Percentiles rank a stretch among this genome's conserved stretches.
Evolutionary conservation across 495 filamentous ascomycete species (phyloP).

Genomic region (Penicillium malachiteum): DNA sequence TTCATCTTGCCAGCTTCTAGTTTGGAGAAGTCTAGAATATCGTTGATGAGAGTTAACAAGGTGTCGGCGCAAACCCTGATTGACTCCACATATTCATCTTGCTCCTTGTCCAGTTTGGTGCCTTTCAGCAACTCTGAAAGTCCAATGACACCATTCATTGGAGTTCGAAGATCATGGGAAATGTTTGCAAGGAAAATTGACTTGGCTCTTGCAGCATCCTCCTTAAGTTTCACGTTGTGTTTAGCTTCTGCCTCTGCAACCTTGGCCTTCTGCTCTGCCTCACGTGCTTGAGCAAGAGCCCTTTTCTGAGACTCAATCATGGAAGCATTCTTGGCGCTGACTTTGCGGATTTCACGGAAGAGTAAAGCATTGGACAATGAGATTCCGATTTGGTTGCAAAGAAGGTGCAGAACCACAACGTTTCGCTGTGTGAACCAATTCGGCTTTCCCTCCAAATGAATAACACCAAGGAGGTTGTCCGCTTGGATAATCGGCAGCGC

Average conservation of each 20-base stretch:
- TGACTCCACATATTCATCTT: conserved; percentile 87
- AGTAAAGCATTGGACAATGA: conserved; percentile 84
- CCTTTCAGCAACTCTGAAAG: conserved; percentile 84
- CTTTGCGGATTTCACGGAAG: conserved; percentile 77
- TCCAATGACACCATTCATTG: conserved; percentile 86
- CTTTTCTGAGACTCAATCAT: conserved; percentile 88
- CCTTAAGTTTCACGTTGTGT: conserved; percentile 81
- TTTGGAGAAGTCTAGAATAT: conserved; percentile 90
- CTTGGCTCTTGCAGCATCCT: conserved; percentile 88
- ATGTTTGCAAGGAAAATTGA: conserved; percentile 92
- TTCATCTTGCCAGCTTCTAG: conserved; percentile 96
- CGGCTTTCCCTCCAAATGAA: conserved; percentile 82
- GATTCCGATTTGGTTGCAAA: conserved; percentile 87
- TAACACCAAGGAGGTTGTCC: conserved; percentile 72
- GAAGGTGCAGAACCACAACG: conserved; percentile 76
- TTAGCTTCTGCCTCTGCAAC: conserved; percentile 79
- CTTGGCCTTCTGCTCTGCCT: conserved; percentile 81
- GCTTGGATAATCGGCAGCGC: conserved; percentile 83
- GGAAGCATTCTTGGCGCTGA: conserved; percentile 74
- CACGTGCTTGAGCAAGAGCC: conserved; percentile 73
- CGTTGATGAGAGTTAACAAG: conserved; percentile 90
- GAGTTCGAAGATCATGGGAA: conserved; percentile 82
- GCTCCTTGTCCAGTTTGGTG: conserved; percentile 73
- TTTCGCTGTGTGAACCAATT: conserved; percentile 88
- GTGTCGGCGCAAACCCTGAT: conserved; percentile 89